These are phyloP conservation scores for Betula pendula DNA, from an alignment of 306 rosid genomes.

Conservation along the genomic window DNA sequence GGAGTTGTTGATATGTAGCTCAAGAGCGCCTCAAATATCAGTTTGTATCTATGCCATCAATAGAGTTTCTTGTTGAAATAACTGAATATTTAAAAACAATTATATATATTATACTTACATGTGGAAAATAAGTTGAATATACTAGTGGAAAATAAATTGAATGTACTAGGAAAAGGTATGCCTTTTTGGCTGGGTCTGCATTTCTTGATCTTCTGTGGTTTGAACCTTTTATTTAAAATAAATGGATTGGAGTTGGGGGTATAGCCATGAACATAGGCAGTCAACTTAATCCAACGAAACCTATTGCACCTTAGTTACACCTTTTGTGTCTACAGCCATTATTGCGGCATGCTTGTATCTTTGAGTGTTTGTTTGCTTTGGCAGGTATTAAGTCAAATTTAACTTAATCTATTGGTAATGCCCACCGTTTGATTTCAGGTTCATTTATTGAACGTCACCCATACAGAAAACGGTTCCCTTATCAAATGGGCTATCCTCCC, in stretches of 20 bases:
- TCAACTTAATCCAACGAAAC: neutral
- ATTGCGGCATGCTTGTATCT: neutral
- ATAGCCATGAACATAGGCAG: neutral
- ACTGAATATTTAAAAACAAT: neutral
- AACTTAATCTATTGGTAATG: conserved; percentile 5
- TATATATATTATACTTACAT: neutral
- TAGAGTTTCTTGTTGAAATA: neutral
- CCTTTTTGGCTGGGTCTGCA: neutral
- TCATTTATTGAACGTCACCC: conserved; percentile 45
- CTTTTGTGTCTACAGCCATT: neutral
- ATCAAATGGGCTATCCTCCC: conserved; percentile 69
- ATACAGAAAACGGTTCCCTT: conserved; percentile 58
- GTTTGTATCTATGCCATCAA: neutral
- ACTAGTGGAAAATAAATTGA: neutral
- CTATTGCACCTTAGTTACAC: conserved; percentile 4
- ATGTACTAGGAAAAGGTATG: neutral
- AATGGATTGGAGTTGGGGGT: neutral
- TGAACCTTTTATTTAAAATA: neutral
- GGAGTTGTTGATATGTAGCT: neutral
- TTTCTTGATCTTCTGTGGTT: neutral
- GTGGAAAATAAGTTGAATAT: neutral
- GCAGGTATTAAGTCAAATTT: neutral
- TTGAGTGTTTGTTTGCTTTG: neutral
- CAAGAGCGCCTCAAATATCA: neutral
- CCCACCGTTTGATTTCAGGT: conserved; percentile 57